phyloP scores from a whole-genome alignment of 2,329 filamentous ascomycete species.

The Fusarium mexicanum region DNA sequence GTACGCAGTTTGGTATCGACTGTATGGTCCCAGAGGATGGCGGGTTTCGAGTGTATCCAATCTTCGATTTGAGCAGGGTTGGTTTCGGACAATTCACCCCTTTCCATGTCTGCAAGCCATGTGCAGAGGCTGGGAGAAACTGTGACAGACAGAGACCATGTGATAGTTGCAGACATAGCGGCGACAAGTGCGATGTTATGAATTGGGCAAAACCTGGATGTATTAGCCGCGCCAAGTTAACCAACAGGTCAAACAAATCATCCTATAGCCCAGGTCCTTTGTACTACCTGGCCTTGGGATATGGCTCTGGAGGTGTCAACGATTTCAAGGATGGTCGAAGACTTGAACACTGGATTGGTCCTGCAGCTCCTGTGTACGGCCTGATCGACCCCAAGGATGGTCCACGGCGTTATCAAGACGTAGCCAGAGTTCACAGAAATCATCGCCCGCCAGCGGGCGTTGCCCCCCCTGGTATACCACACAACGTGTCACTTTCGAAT shows the following conservation, averaged over 20 bases:
- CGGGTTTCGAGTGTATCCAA: neutral
- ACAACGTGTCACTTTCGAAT: too few relatives aligned
- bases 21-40: constrained; percentile 22
- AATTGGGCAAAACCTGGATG: neutral
- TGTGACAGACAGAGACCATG: constrained; percentile 53
- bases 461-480: too few relatives aligned
- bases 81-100: constrained; percentile 46
- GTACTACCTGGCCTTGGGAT: constrained; percentile 50
- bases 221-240: neutral
- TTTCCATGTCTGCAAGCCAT: constrained; percentile 39
- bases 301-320: constrained; percentile 40
- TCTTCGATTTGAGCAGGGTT: constrained; percentile 45
- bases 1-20: constrained; percentile 46
- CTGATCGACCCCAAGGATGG: neutral
- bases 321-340: constrained; percentile 31
- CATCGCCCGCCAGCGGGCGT: constrained; percentile 16
- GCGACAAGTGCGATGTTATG: neutral
- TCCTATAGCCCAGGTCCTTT: constrained; percentile 34
- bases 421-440: neutral
- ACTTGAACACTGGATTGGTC: constrained; percentile 39
- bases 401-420: neutral
- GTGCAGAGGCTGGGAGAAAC: constrained; percentile 17
- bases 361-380: constrained; percentile 27
- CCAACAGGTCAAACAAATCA: too few relatives aligned
- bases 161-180: constrained; percentile 44